Base-by-base conservation (phyloP, 148 eudicot species). In the Amaranthus palmeri region DNA sequence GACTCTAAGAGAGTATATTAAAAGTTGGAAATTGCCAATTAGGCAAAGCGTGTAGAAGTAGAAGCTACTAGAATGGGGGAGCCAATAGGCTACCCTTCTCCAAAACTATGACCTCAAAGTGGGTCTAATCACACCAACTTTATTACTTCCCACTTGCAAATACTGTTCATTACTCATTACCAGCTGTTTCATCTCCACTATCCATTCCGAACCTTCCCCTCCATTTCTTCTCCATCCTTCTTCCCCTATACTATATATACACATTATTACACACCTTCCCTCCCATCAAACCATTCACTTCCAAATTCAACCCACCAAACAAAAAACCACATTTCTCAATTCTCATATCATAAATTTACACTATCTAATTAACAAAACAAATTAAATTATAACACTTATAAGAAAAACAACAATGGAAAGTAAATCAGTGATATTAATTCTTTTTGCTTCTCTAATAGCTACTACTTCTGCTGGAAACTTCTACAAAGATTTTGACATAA, bases 401-500 rank as follows among this genome's bases (percentile, higher is more conserved):
- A n/a, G n/a, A n/a, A n/a, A n/a, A 25, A 25, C 36, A 25, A 2
- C 2, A 2, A 25, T 25, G 36, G 36, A 25, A 53, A 53, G 13
- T 53, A 53, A 9, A 53, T 17, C 49, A 13, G 12, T 7, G 1
- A 18, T 4, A 8, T 12, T 58, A 25, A 12, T 75, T 3, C 60
- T 75, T 6, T 7, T 74, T 13, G 63, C 66, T n/a, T 49, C 72
- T 13, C 7, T 68, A n/a, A 43, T 60, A 8, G 49, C 61, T 40
- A 6, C 40, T 83, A 81, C 83, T 58, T 82, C 10, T 40, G 75
- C 75, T 14, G 63, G 69, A 13, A 56, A 77, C 74, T 77, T 77
- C 49, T 17, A 71, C 65, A 57, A 58, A 64, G 65, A 77, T 60
- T 62, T 71, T 3, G 71, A 65, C 59, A 71, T 77, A 12, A 77